Evolutionary conservation across 106 monocot species (phyloP), one percentile per base, ranked within the genome.

Genomic region (Ottelia alismoides): DNA sequence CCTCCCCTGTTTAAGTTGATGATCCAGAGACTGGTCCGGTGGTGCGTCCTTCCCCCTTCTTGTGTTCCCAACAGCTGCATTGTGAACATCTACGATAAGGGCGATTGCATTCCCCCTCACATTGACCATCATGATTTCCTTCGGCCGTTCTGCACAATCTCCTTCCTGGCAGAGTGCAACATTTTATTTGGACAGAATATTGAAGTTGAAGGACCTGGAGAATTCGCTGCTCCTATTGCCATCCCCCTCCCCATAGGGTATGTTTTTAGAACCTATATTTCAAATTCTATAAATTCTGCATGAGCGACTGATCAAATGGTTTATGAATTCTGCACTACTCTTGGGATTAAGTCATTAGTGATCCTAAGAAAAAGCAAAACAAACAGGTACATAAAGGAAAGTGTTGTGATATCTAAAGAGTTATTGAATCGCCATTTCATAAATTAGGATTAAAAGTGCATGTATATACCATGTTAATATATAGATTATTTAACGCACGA

Each of bases 61-160:
- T 84, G 76, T 57, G 45, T 96, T 27, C 94, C 94, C 0, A 81
- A 96, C 54, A 88, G 88, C 52, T 96, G 88, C 52, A 85, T 82
- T 12, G 74, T 96, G 23, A 88, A 96, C 40, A 88, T 96, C 1
- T 96, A 88, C 58, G 88, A 96, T 52, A 57, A 67, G 1, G 85
- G 81, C 45, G 94, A 96, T 55, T 88, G 78, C 68, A 88, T 96
- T 27, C 84, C 94, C 9, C 85, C 94, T 27, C 88, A 88, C 51
- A 88, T 88, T 21, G 88, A 88, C 29, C 78, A 64, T 49, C 94
- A 88, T 57, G 94, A 96, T 59, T 96, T 96, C 30, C 47, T 79
- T 18, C 61, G 94, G 20, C 94, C 94, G 27, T 82, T 96, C 30
- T 74, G 78, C 31, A 88, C 81, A 0, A 78, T 85, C 5, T 96